A percentile compares a stretch with the other conserved stretches of the same genome.
phyloP scores from a whole-genome alignment of 495 filamentous ascomycete genomes.

The Aspergillus baeticus region DNA sequence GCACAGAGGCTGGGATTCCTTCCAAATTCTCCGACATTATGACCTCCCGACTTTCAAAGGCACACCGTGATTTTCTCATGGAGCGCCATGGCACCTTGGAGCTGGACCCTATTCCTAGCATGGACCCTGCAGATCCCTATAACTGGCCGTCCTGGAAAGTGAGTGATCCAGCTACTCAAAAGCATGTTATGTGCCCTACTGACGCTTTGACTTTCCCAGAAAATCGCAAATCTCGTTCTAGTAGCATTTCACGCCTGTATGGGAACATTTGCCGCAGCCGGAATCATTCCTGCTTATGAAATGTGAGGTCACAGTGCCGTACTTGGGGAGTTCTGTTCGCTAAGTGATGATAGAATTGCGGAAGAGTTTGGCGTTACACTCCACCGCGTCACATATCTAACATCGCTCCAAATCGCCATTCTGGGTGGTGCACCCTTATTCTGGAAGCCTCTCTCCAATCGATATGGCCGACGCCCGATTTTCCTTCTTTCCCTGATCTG shows the following conservation, averaged over 20 bases:
- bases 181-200: neutral
- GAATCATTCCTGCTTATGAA: conserved; percentile 53
- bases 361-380: conserved; percentile 42
- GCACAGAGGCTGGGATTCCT: conserved; percentile 26
- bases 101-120: conserved; percentile 51
- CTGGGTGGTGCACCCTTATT: conserved; percentile 51
- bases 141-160: conserved; percentile 60
- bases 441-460: conserved; percentile 55
- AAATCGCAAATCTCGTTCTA: conserved; percentile 50
- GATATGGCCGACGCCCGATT: conserved; percentile 52
- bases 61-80: conserved; percentile 51
- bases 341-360: conserved; percentile 29
- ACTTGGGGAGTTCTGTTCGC: neutral
- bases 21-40: conserved; percentile 31
- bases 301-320: neutral
- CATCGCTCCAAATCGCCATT: conserved; percentile 51
- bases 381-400: conserved; percentile 49
- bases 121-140: conserved; percentile 51
- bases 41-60: conserved; percentile 30
- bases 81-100: conserved; percentile 54
- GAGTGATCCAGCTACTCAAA: conserved; percentile 6
- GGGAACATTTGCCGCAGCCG: conserved; percentile 55
- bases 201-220: conserved; percentile 27
- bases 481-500: conserved; percentile 48
- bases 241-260: conserved; percentile 57